Evolutionary conservation across 129 eudicot species (phyloP), one percentile per base, ranked within the genome.

Genomic region (sunflower (Helianthus annuus)): DNA sequence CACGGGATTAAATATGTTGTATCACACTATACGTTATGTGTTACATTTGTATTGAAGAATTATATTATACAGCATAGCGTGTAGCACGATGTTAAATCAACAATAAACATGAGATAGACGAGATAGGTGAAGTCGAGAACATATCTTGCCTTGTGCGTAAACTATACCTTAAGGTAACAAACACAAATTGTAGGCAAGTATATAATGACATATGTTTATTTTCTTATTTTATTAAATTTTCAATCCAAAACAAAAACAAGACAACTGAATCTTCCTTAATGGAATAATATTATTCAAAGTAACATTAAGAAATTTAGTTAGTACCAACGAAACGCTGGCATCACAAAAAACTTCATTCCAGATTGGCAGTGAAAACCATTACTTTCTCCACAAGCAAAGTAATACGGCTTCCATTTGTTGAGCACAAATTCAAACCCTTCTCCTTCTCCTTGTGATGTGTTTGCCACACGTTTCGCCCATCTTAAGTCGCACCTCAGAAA

Each of bases 301-400:
- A 24, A 36, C 64, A 39, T 38, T 38, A 4, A 14, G 2, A 42
- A 22, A 44, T 4, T 52, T 10, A 75, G 29, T 52, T 10, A 75
- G 29, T 17, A 48, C 86, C 88, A 85, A 80, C 85, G 97, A n/a
- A 80, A 70, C 24, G 76, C 39, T 13, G 98, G 98, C 89, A 88
- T 78, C 6, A 87, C 84, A 5, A 80, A 66, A 69, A 92, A 92
- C 61, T 92, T 92, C 98, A 92, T 92, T n/a, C 84, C 84, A 13
- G 80, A 74, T 61, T 76, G 72, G 70, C 96, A 89, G 45, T 89
- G 96, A 13, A 84, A 52, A 24, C 92, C 92, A 7, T 82, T 56
- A 51, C 79, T 80, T 78, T 86, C 96, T 8, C 96, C 92, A 36
- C 96, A 89, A 0, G 88, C 92, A 70, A 89, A 89, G 75, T 74